Evolutionary conservation across 768 basidiomycete species (phyloP).

Genomic region (Cystofilobasidium bisporidii): DNA sequence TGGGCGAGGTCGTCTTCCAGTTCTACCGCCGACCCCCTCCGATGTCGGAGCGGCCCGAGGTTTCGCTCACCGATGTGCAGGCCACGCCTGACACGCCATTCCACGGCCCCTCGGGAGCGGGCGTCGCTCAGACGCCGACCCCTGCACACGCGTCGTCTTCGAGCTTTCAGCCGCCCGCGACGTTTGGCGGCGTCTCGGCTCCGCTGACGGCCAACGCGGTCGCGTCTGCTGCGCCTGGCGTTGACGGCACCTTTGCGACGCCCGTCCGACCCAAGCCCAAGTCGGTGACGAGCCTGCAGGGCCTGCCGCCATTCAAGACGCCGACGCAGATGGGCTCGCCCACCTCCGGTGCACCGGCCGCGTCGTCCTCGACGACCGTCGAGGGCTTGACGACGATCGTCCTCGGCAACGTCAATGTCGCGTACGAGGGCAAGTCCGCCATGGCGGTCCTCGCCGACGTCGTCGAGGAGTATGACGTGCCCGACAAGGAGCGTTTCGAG

Average conservation of each 20-base stretch:
- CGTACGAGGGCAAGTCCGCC: constrained; percentile 46
- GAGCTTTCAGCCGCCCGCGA: constrained; percentile 11
- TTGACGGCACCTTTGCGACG: constrained; percentile 5
- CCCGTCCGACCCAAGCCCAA: constrained; percentile 24
- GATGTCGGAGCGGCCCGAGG: constrained; percentile 32
- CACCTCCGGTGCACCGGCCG: neutral
- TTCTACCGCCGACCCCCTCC: constrained; percentile 34
- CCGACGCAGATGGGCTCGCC: constrained; percentile 12
- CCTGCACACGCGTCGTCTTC: constrained; percentile 40
- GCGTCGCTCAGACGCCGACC: constrained; percentile 34
- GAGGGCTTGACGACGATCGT: constrained; percentile 37
- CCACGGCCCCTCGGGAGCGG: constrained; percentile 27
- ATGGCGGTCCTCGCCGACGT: constrained; percentile 69
- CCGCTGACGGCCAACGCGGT: neutral
- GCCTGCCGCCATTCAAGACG: constrained; percentile 17
- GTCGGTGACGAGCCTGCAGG: constrained; percentile 21
- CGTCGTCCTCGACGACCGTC: constrained; percentile 21
- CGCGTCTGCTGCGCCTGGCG: neutral
- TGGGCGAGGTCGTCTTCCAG: constrained; percentile 35
- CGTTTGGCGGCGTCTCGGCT: neutral
- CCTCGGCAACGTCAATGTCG: constrained; percentile 41
- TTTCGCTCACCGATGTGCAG: constrained; percentile 34
- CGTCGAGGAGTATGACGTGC: constrained; percentile 57
- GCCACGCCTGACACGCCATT: constrained; percentile 35
- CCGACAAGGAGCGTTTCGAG: constrained; percentile 77